These are phyloP conservation scores for Pythium sukuiense DNA, from an alignment of 352 stramenopile species.

Conservation along the genomic window DNA sequence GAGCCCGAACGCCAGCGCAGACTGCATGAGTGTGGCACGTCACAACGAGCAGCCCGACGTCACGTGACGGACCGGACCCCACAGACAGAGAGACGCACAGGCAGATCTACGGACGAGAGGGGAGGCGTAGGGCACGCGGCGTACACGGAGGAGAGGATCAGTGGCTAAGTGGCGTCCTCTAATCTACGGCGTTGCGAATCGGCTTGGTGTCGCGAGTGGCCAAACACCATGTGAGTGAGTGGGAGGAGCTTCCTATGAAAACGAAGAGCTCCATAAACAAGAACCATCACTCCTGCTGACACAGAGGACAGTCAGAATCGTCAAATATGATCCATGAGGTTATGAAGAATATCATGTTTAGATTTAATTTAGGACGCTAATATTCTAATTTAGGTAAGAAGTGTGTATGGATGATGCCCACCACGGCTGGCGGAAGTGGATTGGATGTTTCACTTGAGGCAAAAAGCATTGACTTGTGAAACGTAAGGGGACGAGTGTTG, in stretches of 20 bases:
- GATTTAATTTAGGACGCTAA: not conserved
- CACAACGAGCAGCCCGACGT: not conserved
- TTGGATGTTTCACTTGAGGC: not conserved
- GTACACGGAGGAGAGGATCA: not conserved
- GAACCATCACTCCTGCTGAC: slow-evolving; percentile 18
- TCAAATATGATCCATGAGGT: not conserved
- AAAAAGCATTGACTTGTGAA: not conserved
- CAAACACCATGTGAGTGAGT: slow-evolving; percentile 12
- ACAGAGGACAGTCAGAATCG: not conserved
- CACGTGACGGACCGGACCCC: not conserved
- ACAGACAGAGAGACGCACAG: slow-evolving; percentile 1
- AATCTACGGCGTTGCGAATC: not conserved
- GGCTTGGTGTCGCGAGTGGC: slow-evolving; percentile 15
- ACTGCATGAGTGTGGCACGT: slow-evolving; percentile 41
- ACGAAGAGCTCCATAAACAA: slow-evolving; percentile 22
- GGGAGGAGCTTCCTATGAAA: not conserved
- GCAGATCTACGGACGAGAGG: not conserved
- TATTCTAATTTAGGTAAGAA: slow-evolving; percentile 11
- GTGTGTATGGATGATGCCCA: not conserved
- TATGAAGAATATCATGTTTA: not conserved
- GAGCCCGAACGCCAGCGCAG: slow-evolving; percentile 49
- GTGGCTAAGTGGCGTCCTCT: not conserved
- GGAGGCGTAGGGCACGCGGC: not conserved
- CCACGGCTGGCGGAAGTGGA: slow-evolving; percentile 4
- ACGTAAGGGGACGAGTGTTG: slow-evolving; percentile 13